Percentiles rank a stretch among this genome's conserved stretches.
phyloP scores from a whole-genome alignment of 805 yeast genomes.

The Kuraishia capsulata region DNA sequence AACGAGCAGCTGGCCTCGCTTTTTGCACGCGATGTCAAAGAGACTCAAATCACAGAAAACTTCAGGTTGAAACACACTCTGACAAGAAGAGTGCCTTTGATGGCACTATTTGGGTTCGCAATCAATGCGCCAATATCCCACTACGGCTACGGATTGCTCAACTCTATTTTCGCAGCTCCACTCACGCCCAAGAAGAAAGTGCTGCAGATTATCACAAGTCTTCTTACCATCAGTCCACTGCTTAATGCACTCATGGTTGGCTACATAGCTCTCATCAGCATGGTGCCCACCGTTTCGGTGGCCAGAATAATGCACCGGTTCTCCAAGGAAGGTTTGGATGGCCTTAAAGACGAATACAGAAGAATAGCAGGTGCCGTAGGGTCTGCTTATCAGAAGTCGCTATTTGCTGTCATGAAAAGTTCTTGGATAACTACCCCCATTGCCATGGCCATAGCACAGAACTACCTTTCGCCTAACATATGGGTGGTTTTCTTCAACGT shows the following conservation, averaged over 20 bases:
- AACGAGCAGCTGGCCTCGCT: conserved; percentile 50
- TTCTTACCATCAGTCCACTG: conserved; percentile 48
- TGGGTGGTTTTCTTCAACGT: conserved; percentile 60
- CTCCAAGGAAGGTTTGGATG: conserved; percentile 5
- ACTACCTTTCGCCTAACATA: conserved; percentile 41
- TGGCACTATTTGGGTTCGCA: conserved; percentile 46
- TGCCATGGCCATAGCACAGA: conserved; percentile 47
- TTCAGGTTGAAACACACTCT: conserved; percentile 23
- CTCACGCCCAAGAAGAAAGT: conserved; percentile 29
- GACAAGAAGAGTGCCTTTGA: conserved; percentile 36
- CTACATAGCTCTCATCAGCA: conserved; percentile 38
- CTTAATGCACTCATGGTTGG: conserved; percentile 37
- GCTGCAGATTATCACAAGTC: conserved; percentile 40
- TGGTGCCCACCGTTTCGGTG: conserved; percentile 13
- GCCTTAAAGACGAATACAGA: conserved; percentile 8
- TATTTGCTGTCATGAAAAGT: conserved; percentile 35
- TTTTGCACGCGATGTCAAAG: conserved; percentile 35
- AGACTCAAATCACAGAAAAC: conserved; percentile 9
- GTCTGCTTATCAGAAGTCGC: conserved; percentile 30
- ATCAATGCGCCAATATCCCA: conserved; percentile 54
- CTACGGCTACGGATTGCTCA: conserved; percentile 37
- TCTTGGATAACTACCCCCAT: conserved; percentile 47
- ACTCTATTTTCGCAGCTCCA: conserved; percentile 33
- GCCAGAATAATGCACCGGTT: conserved; percentile 4
- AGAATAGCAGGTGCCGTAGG: conserved; percentile 11